These are phyloP conservation scores for Apiospora kogelbergensis DNA, from an alignment of 2,329 filamentous ascomycete species.

Conservation along the genomic window DNA sequence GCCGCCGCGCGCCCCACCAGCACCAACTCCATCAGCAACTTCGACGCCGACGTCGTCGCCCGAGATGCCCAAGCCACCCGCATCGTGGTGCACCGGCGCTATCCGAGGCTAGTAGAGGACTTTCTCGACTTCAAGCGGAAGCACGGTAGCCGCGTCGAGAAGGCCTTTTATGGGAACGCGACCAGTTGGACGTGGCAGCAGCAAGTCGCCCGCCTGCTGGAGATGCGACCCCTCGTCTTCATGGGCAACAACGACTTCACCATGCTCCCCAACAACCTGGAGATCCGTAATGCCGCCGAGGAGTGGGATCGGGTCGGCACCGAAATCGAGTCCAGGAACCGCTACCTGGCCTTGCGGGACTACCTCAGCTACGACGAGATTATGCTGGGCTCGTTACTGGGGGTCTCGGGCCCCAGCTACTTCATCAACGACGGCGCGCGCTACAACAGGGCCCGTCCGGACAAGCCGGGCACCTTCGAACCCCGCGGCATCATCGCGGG, in stretches of 20 bases:
- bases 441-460: slow-evolving; percentile 18
- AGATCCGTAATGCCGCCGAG: background rate
- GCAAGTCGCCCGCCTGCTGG: slow-evolving; percentile 25
- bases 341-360: slow-evolving; percentile 20
- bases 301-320: slow-evolving; percentile 31
- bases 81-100: slow-evolving; percentile 27
- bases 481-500: slow-evolving; percentile 31
- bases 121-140: slow-evolving; percentile 29
- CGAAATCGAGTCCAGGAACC: slow-evolving; percentile 18
- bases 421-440: slow-evolving; percentile 32
- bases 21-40: slow-evolving; percentile 13
- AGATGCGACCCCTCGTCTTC: slow-evolving; percentile 27
- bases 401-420: slow-evolving; percentile 29
- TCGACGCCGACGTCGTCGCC: slow-evolving; percentile 19
- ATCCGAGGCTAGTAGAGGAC: slow-evolving; percentile 22
- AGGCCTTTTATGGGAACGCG: slow-evolving; percentile 18
- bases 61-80: slow-evolving; percentile 24
- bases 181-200: slow-evolving; percentile 23
- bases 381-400: slow-evolving; percentile 32
- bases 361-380: slow-evolving; percentile 36
- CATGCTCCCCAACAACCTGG: slow-evolving; percentile 19
- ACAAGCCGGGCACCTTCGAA: slow-evolving; percentile 21
- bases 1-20: background rate
- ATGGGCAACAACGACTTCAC: slow-evolving; percentile 22
- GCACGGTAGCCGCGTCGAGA: slow-evolving; percentile 23